These are phyloP conservation scores for Colletotrichum orbiculare DNA, from an alignment of 2,329 filamentous ascomycete species.

Conservation along the genomic window DNA sequence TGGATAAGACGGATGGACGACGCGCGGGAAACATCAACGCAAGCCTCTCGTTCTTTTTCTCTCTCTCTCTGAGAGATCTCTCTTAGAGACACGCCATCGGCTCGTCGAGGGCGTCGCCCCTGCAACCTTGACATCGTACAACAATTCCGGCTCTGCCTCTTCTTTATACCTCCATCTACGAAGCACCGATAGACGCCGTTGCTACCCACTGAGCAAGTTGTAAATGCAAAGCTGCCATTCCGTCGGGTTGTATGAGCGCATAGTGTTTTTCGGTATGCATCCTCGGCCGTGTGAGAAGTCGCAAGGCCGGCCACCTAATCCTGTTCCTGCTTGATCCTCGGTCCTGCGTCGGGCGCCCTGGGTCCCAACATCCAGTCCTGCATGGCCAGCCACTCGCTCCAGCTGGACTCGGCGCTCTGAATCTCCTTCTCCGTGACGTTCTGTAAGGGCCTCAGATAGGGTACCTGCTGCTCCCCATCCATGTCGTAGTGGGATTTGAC, in stretches of 20 bases:
- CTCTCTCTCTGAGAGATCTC: conserved; percentile 2
- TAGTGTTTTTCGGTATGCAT: background rate
- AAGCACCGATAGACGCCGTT: conserved; percentile 24
- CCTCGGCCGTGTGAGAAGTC: background rate
- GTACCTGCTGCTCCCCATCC: conserved; percentile 82
- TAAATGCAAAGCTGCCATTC: conserved; percentile 18
- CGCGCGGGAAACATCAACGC: conserved; percentile 19
- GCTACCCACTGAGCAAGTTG: conserved; percentile 7
- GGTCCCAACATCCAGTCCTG: conserved; percentile 99
- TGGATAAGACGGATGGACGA: conserved; percentile 19
- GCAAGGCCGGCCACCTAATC: conserved; percentile 7
- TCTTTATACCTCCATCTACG: conserved; percentile 15
- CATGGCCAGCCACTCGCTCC: conserved; percentile 97
- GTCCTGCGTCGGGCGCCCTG: conserved; percentile 63
- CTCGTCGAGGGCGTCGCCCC: conserved; percentile 4
- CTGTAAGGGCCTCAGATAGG: conserved; percentile 87
- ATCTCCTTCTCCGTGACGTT: conserved; percentile 83
- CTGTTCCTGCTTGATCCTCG: conserved; percentile 33
- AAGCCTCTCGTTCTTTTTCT: background rate
- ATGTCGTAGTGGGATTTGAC: conserved; percentile 95
- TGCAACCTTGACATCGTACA: conserved; percentile 31
- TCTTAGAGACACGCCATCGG: background rate
- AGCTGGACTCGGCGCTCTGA: conserved; percentile 81
- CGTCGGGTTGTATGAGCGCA: conserved; percentile 4
- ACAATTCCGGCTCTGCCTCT: conserved; percentile 3